Percentiles rank a stretch among this genome's conserved stretches.
Evolutionary conservation across 2,329 filamentous ascomycete genomes (phyloP).

Genomic region (Acrodontium crateriforme): DNA sequence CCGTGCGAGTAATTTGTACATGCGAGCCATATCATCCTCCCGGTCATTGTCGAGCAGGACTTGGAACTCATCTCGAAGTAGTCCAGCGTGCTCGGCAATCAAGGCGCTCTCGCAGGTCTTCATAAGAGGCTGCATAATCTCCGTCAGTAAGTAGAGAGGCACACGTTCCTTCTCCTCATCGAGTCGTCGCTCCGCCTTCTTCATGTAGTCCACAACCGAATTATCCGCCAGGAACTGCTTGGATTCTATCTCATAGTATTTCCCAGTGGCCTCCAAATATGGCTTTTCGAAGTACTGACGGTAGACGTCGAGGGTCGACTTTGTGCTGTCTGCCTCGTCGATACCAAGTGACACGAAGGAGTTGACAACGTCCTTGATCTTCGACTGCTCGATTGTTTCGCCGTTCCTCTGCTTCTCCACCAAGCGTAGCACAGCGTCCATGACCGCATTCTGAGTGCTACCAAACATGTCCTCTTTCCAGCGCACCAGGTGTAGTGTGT

Average conservation of each 20-base stretch:
- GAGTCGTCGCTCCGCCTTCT: slow-evolving; percentile 84
- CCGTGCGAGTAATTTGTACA: slow-evolving; percentile 82
- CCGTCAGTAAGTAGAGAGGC: slow-evolving; percentile 75
- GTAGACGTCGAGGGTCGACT: slow-evolving; percentile 92
- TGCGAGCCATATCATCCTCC: slow-evolving; percentile 86
- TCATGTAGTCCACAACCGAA: slow-evolving; percentile 98
- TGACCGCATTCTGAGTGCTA: slow-evolving; percentile 72
- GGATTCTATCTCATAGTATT: slow-evolving; percentile 85
- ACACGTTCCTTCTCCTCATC: slow-evolving; percentile 92
- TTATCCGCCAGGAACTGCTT: slow-evolving; percentile 92
- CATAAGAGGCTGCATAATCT: slow-evolving; percentile 74
- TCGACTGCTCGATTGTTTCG: slow-evolving; percentile 91
- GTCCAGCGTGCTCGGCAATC: slow-evolving; percentile 70
- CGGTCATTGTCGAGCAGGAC: slow-evolving; percentile 84
- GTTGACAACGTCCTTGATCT: slow-evolving; percentile 94
- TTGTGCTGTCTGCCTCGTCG: slow-evolving; percentile 83
- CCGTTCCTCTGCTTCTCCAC: slow-evolving; percentile 96
- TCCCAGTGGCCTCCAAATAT: slow-evolving; percentile 70
- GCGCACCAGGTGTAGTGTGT: slow-evolving; percentile 87
- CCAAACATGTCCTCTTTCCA: slow-evolving; percentile 90
- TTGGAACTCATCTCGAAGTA: slow-evolving; percentile 94
- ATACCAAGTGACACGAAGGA: slow-evolving; percentile 89
- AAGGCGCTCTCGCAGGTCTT: slow-evolving; percentile 78
- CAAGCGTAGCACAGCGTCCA: slow-evolving; percentile 86
- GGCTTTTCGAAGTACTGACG: slow-evolving; percentile 83